These are phyloP conservation scores for Fusarium sp. DNA, from an alignment of 2,329 filamentous ascomycete genomes.

Conservation along the genomic window DNA sequence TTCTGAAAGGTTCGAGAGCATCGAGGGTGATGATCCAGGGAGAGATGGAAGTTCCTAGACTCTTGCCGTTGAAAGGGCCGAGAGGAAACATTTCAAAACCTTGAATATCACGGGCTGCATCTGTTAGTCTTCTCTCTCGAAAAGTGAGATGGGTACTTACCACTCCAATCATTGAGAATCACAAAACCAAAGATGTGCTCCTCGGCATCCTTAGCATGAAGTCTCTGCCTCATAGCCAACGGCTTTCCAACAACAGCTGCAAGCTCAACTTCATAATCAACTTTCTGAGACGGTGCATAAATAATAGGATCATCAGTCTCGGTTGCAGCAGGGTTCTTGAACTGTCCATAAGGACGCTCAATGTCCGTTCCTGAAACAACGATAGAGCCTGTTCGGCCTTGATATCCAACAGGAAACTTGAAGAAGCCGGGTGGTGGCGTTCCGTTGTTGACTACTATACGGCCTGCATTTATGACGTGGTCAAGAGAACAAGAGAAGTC, in stretches of 20 bases:
- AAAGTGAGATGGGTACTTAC: conserved; percentile 42
- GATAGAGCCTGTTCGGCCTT: conserved; percentile 63
- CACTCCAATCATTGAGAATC: conserved; percentile 70
- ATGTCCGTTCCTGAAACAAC: conserved; percentile 59
- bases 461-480: conserved; percentile 61
- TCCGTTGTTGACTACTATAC: conserved; percentile 50
- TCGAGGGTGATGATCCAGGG: conserved; percentile 71
- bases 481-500: conserved; percentile 66
- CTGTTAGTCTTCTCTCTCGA: not conserved
- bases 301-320: conserved; percentile 1
- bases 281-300: conserved; percentile 44
- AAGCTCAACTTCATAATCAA: conserved; percentile 58
- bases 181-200: conserved; percentile 71
- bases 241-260: conserved; percentile 56
- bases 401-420: conserved; percentile 62
- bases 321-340: conserved; percentile 33
- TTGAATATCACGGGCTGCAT: conserved; percentile 67
- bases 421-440: conserved; percentile 57
- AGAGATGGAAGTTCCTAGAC: conserved; percentile 66
- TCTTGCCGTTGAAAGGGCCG: conserved; percentile 69
- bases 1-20: conserved; percentile 66
- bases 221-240: conserved; percentile 46
- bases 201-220: conserved; percentile 58
- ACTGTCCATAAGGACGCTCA: conserved; percentile 57
- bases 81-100: conserved; percentile 68